Percentiles rank a stretch among this genome's conserved stretches.
phyloP scores from a whole-genome alignment of 176 grass and related monocot genomes.

The Poa annua region DNA sequence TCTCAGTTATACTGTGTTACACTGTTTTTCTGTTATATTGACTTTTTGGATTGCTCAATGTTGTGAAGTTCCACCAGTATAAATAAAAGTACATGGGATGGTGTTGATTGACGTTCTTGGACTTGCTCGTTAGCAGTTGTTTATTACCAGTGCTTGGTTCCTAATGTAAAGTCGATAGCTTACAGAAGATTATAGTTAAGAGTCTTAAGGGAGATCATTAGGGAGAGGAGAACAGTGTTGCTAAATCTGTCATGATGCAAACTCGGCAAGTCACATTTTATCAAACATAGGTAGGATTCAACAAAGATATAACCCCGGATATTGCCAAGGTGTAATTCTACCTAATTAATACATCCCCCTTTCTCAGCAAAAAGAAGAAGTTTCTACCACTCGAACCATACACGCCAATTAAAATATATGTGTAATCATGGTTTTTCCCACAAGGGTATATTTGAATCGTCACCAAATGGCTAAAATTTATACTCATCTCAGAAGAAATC shows the following conservation, averaged over 20 bases:
- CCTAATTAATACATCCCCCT: too few relatives aligned
- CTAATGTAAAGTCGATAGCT: background rate
- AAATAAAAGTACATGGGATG: background rate
- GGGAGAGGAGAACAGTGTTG: too few relatives aligned
- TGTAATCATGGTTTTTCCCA: background rate
- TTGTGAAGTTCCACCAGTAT: background rate
- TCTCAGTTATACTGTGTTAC: background rate
- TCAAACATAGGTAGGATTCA: too few relatives aligned
- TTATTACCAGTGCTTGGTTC: background rate
- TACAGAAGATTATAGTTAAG: background rate
- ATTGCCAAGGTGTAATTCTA: too few relatives aligned
- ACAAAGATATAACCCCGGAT: too few relatives aligned
- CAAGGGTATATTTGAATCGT: background rate
- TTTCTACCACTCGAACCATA: background rate
- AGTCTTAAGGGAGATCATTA: too few relatives aligned
- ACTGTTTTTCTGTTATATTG: too few relatives aligned
- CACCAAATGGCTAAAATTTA: background rate
- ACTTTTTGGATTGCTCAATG: background rate
- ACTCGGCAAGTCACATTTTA: too few relatives aligned
- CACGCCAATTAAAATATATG: background rate
- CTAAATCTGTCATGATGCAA: too few relatives aligned
- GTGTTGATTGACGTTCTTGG: constrained; percentile 47
- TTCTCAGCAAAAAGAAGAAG: too few relatives aligned
- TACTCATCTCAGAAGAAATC: background rate
- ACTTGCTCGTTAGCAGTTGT: constrained; percentile 30